Base-by-base conservation (phyloP, 371 early-diverging fungal genomes). In the Mortierella sp. region DNA sequence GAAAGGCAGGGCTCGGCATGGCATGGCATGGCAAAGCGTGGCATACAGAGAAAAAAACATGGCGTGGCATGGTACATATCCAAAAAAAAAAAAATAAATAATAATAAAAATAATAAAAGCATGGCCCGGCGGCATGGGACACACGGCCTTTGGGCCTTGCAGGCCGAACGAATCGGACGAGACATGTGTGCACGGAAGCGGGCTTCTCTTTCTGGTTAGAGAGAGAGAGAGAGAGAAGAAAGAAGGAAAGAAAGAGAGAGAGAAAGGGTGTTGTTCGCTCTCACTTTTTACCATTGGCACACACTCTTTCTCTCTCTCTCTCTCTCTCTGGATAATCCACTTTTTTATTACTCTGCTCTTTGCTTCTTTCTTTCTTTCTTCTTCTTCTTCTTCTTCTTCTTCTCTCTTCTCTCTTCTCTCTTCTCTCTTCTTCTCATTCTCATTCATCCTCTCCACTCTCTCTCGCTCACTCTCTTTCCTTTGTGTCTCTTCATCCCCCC, bases 61-160 rank as follows among this genome's bases (percentile, higher is more conserved):
- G 37, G 63, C 46, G 57, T 12, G 11, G 51, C 45, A 57, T 21
- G 66, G 50, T 23, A 51, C 2, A 25, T 59, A 62, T 59, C 59
- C 57, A 45, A 64, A 61, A 9, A 63, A 44, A 45, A 67, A 59
- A 21, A 67, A 18, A 5, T 51, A n/a, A n/a, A n/a, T n/a, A n/a
- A n/a, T n/a, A n/a, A n/a, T n/a, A n/a, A n/a, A n/a, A n/a, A n/a
- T n/a, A n/a, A n/a, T n/a, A n/a, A n/a, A n/a, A n/a, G n/a, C n/a
- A n/a, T n/a, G n/a, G n/a, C n/a, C n/a, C n/a, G n/a, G n/a, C n/a
- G n/a, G 37, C 53, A 19, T 53, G 53, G 53, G 53, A 18, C 11
- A 19, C 25, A 53, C 47, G 21, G 53, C 37, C 62, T 63, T 58
- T 37, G 68, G 19, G 66, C 37, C 48, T 25, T 69, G 74, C 15